Base-by-base conservation (phyloP, 441 rosid genomes). In the Bruguiera hainesii region DNA sequence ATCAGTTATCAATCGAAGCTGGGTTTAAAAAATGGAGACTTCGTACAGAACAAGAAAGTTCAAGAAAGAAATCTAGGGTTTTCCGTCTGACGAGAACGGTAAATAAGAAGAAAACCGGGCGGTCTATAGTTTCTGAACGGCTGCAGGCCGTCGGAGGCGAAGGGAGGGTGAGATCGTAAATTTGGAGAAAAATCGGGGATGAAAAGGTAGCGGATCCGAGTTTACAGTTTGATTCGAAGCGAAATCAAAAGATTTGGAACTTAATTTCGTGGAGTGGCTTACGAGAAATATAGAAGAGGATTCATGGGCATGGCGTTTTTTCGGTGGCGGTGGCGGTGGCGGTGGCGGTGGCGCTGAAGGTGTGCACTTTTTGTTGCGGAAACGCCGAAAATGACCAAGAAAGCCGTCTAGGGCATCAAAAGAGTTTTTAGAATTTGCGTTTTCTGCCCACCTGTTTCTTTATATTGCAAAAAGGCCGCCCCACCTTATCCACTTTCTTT, bases 361-460 rank as follows among this genome's bases (percentile, higher is more conserved):
- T 15, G 15, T 2, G 64, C 7, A 0, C 16, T 19, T 52, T 56
- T 58, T 58, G 61, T 52, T 70, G 64, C 60, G 63, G 21, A 64
- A 64, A 56, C 58, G 69, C 65, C 64, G 25, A 56, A 56, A 67
- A 10, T 61, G 82, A 70, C 49, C 65, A 49, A 2, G 51, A 39
- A 60, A 31, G 1, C 71, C 63, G 80, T 59, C 71, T 75, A 83
- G 85, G 86, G 83, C 74, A 53, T 60, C 86, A 71, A 60, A 60
- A 28, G 65, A 68, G 66, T 33, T 72, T 53, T 63, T 60, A 48
- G 30, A 59, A 71, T 74, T 81, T 69, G 49, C 64, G 52, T 0
- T 53, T 6, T 28, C 11, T 18, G 11, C 65, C 84, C 78, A 11
- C 30, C 0, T 13, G 6, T 0, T 67, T 68, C 60, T 21, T 19